Evolutionary conservation across 108 stramenopile species (phyloP).

Genomic region (Cyclostephanos invisitatus): DNA sequence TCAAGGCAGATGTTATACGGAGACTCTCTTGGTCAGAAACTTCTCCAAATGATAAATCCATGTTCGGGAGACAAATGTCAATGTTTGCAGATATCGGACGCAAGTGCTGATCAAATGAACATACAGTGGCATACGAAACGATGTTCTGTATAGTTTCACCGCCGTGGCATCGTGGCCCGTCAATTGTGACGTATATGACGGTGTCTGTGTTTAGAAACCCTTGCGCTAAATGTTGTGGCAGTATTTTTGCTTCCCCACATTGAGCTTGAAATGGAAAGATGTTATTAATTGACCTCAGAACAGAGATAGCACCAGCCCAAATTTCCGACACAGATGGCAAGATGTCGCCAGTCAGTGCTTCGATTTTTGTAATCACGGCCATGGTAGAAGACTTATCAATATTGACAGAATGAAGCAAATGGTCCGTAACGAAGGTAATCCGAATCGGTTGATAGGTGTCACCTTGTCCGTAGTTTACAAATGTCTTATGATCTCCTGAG

Average conservation of each 20-base stretch:
- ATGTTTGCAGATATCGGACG: slow-evolving; percentile 80
- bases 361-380: slow-evolving; percentile 47
- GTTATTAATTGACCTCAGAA: slow-evolving; percentile 28
- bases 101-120: slow-evolving; percentile 63
- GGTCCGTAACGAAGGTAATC: slow-evolving; percentile 37
- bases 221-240: slow-evolving; percentile 60
- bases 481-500: slow-evolving; percentile 21
- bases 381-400: slow-evolving; percentile 13
- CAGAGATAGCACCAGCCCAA: slow-evolving; percentile 43
- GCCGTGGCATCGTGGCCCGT: slow-evolving; percentile 57
- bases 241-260: slow-evolving; percentile 54
- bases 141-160: slow-evolving; percentile 10
- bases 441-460: slow-evolving; percentile 34
- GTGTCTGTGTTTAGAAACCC: slow-evolving; percentile 74
- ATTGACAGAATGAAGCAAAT: slow-evolving; percentile 22
- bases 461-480: slow-evolving; percentile 39
- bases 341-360: slow-evolving; percentile 47
- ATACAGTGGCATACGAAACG: slow-evolving; percentile 34
- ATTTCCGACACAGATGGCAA: slow-evolving; percentile 38
- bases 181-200: slow-evolving; percentile 71
- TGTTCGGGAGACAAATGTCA: slow-evolving; percentile 70
- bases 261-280: slow-evolving; percentile 20
- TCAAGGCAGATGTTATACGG: slow-evolving; percentile 30
- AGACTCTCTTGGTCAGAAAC: slow-evolving; percentile 48
- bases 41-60: slow-evolving; percentile 75